Base-by-base conservation (phyloP, 2,329 filamentous ascomycete species). In the Botrytis byssoidea region DNA sequence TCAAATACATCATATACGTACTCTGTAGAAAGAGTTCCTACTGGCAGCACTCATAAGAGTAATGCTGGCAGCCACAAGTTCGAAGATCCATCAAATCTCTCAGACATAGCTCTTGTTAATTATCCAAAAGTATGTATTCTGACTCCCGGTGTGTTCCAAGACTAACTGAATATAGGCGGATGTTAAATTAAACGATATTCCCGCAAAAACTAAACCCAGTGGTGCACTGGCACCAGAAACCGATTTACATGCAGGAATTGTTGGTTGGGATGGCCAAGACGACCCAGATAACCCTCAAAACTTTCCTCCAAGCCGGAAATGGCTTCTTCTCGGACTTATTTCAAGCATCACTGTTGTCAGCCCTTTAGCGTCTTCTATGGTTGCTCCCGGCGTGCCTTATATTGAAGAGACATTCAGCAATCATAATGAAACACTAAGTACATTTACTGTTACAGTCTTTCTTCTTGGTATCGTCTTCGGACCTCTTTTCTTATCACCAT, bases 401-500 rank as follows among this genome's bases (percentile, higher is more conserved):
- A 76, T 79, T 61, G 68, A 74, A 40, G 22, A 70, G n/a, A 75
- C 76, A 4, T 77, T 79, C 57, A 42, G 75, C 25, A 77, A 74
- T 40, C 75, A 72, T 12, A 73, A 65, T 40, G 55, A 48, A 8
- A 61, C 74, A 51, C 67, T 77, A 18, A 61, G 64, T 46, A 57
- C 76, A n/a, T 76, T 79, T 42, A 67, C 72, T 25, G 73, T 79
- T 18, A 75, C 68, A 18, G 89, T 91, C 74, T 91, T 89, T 78
- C 80, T 91, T 7, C 81, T 91, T 0, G 88, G 88, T 3, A 90
- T 89, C 74, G 85, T 85, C 29, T 44, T 90, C 20, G 88, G 89
- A 0, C 89, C 89, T 1, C 80, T 90, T 9, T 82, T 89, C 70
- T 81, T 90, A 4, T 86, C 88, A 1, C 88, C 88, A 0, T 77